These are phyloP conservation scores for Knoxdaviesia capensis DNA, from an alignment of 2,329 filamentous ascomycete genomes.

Conservation along the genomic window DNA sequence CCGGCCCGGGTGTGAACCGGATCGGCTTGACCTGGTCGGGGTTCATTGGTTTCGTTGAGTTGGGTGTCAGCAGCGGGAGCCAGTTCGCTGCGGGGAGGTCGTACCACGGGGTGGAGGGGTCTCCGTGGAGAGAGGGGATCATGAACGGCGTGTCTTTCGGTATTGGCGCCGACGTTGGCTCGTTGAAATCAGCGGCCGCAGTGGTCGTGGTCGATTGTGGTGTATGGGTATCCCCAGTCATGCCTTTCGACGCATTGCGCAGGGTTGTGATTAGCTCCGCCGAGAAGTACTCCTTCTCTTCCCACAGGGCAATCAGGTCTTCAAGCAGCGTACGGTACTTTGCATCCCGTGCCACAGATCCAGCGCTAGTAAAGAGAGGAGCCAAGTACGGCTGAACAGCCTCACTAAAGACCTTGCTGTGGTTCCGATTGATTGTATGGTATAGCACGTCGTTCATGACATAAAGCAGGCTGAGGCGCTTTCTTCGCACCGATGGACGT, in stretches of 20 bases:
- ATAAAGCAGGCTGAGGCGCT: constrained; percentile 57
- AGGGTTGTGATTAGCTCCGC: constrained; percentile 33
- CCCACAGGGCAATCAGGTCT: constrained; percentile 49
- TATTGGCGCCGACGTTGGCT: constrained; percentile 12
- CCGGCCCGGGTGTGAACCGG: constrained; percentile 47
- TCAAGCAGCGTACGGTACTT: constrained; percentile 47
- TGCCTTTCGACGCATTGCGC: constrained; percentile 31
- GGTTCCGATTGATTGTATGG: constrained; percentile 35
- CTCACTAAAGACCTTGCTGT: constrained; percentile 28
- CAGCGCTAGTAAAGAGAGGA: constrained; percentile 37
- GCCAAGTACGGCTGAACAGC: constrained; percentile 38
- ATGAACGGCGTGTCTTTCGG: constrained; percentile 43
- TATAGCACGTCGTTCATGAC: constrained; percentile 62
- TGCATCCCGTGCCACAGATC: constrained; percentile 36
- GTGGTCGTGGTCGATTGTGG: constrained; percentile 7
- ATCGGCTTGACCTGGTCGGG: constrained; percentile 51
- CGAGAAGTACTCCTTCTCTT: constrained; percentile 41
- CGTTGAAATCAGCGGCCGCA: constrained; percentile 5
- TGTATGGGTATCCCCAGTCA: constrained; percentile 7
- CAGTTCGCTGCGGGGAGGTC: constrained; percentile 69
- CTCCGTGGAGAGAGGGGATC: constrained; percentile 61
- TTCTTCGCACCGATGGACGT: constrained; percentile 24
- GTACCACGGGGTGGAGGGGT: constrained; percentile 53
- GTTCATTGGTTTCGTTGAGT: constrained; percentile 56
- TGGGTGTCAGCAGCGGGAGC: constrained; percentile 57